Percentiles rank a stretch among this genome's conserved stretches.
phyloP scores from a whole-genome alignment of 1,284 basidiomycete species.

The Wolfiporia cocos region DNA sequence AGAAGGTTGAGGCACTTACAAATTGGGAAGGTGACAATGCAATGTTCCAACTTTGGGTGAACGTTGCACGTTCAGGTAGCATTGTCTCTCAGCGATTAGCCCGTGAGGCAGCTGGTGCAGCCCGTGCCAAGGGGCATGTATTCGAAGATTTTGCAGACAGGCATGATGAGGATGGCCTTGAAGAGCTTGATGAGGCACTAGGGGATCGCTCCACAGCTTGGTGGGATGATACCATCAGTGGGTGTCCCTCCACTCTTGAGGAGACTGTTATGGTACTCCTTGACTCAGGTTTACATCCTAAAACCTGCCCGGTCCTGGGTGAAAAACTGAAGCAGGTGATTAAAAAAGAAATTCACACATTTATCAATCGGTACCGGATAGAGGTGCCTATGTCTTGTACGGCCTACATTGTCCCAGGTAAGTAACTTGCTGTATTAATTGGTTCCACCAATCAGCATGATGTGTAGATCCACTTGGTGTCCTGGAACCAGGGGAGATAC shows the following conservation, averaged over 20 bases:
- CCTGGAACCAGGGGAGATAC: constrained; percentile 30
- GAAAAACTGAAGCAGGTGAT: constrained; percentile 28
- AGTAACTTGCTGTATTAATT: constrained; percentile 2
- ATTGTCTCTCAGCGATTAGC: constrained; percentile 27
- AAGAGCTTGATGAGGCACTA: constrained; percentile 1
- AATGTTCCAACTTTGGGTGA: constrained; percentile 26
- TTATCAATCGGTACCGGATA: constrained; percentile 9
- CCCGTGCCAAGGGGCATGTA: constrained; percentile 21
- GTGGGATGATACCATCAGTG: constrained; percentile 33
- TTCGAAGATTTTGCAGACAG: constrained; percentile 6
- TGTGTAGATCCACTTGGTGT: constrained; percentile 29
- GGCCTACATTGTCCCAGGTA: constrained; percentile 35
- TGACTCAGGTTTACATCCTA: constrained; percentile 32
- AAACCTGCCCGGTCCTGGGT: constrained; percentile 23
- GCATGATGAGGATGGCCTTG: constrained; percentile 7
- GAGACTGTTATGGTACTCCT: constrained; percentile 31
- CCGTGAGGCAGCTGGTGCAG: constrained; percentile 24
- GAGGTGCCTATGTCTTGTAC: constrained; percentile 28
- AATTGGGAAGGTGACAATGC: constrained; percentile 21
- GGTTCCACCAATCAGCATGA: constrained; percentile 1
- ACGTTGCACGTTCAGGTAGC: constrained; percentile 26
- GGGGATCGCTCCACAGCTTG: constrained; percentile 14
- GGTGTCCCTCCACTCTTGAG: constrained; percentile 32
- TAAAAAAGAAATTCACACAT: constrained; percentile 15
- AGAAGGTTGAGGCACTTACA: constrained; percentile 21